A percentile compares a stretch with the other conserved stretches of the same genome.
phyloP scores from a whole-genome alignment of 139 green algal species.

The Chlorokybus atmophyticus region DNA sequence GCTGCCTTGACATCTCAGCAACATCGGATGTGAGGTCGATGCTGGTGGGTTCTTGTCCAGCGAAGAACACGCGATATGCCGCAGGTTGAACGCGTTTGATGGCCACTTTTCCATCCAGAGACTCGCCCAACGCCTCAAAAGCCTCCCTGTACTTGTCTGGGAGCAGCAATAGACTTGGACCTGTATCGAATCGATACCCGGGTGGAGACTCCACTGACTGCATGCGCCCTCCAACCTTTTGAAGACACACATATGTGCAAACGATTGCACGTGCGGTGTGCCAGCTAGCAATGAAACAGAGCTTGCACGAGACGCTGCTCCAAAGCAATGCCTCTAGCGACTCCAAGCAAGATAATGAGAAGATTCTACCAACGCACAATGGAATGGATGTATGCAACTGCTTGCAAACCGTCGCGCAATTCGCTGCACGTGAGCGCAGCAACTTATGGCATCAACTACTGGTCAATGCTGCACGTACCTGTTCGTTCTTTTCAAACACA shows the following conservation, averaged over 20 bases:
- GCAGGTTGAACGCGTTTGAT: slow-evolving; percentile 31
- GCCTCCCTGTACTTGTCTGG: slow-evolving; percentile 51
- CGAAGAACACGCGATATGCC: slow-evolving; percentile 63
- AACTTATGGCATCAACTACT: too few relatives aligned
- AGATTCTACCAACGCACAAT: too few relatives aligned
- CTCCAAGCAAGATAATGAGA: too few relatives aligned
- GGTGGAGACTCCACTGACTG: slow-evolving; percentile 12
- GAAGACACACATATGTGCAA: too few relatives aligned
- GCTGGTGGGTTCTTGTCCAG: neutral
- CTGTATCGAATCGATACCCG: slow-evolving; percentile 53
- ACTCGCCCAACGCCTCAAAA: slow-evolving; percentile 43
- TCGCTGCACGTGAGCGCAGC: too few relatives aligned
- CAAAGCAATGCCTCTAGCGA: too few relatives aligned
- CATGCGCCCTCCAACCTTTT: slow-evolving; percentile 37
- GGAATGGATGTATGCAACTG: too few relatives aligned
- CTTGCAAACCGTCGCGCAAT: too few relatives aligned
- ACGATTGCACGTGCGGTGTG: too few relatives aligned
- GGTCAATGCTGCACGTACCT: too few relatives aligned
- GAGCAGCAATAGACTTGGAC: slow-evolving; percentile 62
- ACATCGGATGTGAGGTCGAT: slow-evolving; percentile 69
- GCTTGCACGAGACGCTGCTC: too few relatives aligned
- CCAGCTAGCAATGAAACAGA: too few relatives aligned
- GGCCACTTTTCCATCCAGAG: slow-evolving; percentile 19
- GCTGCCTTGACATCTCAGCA: slow-evolving; percentile 51
- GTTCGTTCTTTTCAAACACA: slow-evolving; percentile 46